Base-by-base conservation (phyloP, 768 basidiomycete species). In the Collybiopsis luxurians region DNA sequence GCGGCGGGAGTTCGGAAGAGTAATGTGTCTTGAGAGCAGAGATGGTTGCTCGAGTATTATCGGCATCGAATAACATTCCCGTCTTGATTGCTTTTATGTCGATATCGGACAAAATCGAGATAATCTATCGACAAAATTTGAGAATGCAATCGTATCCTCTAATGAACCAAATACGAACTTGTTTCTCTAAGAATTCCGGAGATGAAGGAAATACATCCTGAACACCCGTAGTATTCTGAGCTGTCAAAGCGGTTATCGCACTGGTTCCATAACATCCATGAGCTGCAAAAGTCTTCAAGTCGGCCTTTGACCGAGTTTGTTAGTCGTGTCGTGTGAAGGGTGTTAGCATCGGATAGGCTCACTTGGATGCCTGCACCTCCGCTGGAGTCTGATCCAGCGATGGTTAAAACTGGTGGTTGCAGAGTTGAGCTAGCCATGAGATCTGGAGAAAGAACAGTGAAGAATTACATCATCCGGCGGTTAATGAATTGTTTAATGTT, bases 291-390 rank as follows among this genome's bases (percentile, higher is more conserved):
- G 92, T 88, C 70, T 89, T 92, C 27, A 96, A 75, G 69, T 96
- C 95, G 9, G 92, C 94, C 88, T 94, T 61, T 9, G 42, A 34
- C 31, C 31, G 6, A 24, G 7, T n/a, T 30, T 15, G 4, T 27
- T 2, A 24, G 6, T 31, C 3, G 28, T 28, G 60, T 30, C 55
- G 38, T 34, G 44, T 50, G 24, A 49, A 34, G 6, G 10, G 39
- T 40, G 40, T 15, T 24, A 46, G n/a, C 46, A 19, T 48, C 47
- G 30, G 5, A 15, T 53, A 15, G 40, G 28, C 71, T 61, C 60
- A 88, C 91, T 75, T 95, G 94, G 24, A 97, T 92, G 0, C 94
- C 95, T 28, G 94, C 93, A 1, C 94, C 93, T 23, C 91, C 92
- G 28, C 89, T 82, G 1, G 86, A 83, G 64, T 95, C 94, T 13